These are phyloP conservation scores for Plantago ovata DNA, from an alignment of 257 asterid genomes.

Conservation along the genomic window DNA sequence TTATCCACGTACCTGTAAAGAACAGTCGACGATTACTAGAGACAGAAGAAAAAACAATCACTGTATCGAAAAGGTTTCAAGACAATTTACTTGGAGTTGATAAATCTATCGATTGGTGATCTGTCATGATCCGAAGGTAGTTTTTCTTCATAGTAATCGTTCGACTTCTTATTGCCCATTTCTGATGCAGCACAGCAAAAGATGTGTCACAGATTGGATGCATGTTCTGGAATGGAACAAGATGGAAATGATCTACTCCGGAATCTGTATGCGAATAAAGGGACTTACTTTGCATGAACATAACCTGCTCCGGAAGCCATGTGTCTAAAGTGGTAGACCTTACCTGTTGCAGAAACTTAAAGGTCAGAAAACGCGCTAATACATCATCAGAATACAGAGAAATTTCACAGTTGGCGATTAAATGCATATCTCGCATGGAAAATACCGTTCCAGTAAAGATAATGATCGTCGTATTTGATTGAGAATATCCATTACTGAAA, in stretches of 20 bases:
- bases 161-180: constrained; percentile 66
- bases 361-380: constrained; percentile 7
- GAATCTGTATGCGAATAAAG: neutral
- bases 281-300: constrained; percentile 76
- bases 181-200: constrained; percentile 39
- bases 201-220: neutral
- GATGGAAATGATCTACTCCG: neutral
- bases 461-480: neutral
- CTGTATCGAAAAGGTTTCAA: constrained; percentile 3
- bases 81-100: constrained; percentile 57
- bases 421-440: neutral
- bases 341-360: constrained; percentile 41
- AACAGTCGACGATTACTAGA: neutral
- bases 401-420: neutral
- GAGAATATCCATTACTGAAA: neutral
- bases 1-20: constrained; percentile 61
- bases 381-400: neutral
- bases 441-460: too few species aligned
- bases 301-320: constrained; percentile 93
- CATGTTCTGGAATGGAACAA: neutral
- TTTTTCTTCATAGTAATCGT: constrained; percentile 78
- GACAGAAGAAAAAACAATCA: constrained; percentile 4
- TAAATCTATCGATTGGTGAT: constrained; percentile 54
- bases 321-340: constrained; percentile 92
- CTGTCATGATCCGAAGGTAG: constrained; percentile 45